A percentile compares a stretch with the other conserved stretches of the same genome.
Conservation (phyloP, 441 rosid species). For the Macaranga tanarius region DNA sequence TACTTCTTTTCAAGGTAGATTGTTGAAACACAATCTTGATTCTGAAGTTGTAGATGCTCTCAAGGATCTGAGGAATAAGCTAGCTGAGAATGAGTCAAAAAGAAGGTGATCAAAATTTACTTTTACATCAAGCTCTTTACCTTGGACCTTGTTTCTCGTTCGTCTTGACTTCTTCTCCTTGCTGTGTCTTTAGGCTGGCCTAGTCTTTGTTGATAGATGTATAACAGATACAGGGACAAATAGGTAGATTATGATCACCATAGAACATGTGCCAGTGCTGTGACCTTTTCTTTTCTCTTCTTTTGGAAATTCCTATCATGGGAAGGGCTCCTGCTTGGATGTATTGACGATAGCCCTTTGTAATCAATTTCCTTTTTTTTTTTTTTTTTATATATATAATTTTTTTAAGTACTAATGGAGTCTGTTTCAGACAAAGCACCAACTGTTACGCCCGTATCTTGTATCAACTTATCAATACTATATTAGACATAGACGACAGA, state of each 20-base stretch:
- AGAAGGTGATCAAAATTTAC: slow-evolving; percentile 22
- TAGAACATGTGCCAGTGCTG: background rate
- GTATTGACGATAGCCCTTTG: too few species aligned
- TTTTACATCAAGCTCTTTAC: background rate
- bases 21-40: slow-evolving; percentile 80
- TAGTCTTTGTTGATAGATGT: background rate
- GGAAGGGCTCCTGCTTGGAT: too few species aligned
- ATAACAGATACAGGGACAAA: background rate
- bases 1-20: slow-evolving; percentile 72
- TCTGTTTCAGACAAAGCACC: too few species aligned
- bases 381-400: too few species aligned
- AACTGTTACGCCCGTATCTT: too few species aligned
- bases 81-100: slow-evolving; percentile 46
- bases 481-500: too few species aligned
- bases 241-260: background rate
- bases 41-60: slow-evolving; percentile 80
- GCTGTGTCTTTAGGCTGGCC: background rate
- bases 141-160: background rate
- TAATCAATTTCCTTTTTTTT: too few species aligned
- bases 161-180: background rate
- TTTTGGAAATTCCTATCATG: too few species aligned
- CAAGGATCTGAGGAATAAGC: slow-evolving; percentile 58
- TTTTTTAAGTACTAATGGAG: too few species aligned
- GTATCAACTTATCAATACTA: too few species aligned
- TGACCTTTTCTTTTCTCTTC: background rate